Base-by-base conservation (phyloP, 2,329 filamentous ascomycete species). In the Chaetomium olivaceum region DNA sequence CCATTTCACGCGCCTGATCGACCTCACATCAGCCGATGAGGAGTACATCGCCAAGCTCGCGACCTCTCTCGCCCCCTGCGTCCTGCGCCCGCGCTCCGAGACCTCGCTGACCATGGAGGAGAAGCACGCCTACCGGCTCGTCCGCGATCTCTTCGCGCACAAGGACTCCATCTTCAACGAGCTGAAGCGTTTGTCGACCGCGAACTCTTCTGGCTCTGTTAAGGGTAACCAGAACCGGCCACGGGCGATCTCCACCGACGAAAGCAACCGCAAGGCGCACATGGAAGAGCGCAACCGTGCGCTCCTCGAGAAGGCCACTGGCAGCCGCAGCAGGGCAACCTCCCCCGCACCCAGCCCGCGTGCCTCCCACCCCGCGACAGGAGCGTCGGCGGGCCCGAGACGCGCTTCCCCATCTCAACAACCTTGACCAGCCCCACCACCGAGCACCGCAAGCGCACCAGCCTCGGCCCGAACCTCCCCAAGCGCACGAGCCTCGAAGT, bases 101-200 rank as follows among this genome's bases (percentile, higher is more conserved):
- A 97, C 89, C 29, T 94, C 91, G 23, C 83, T 99, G 65, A 97
- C 93, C 2, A 90, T 98, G 88, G 93, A 97, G 75, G 95, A 99
- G 80, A 93, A 91, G 74, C 96, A 96, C 79, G 90, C 91, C 61
- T 93, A 93, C 78, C 91, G 94, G 64, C 85, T 99, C 25, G 88
- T 99, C 61, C 90, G 93, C 61, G 95, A 99, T 75, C 84, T 99
- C 14, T 95, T 99, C 74, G 86, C 90, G 8, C 90, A 98, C 81
- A 99, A 99, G 78, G 92, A 97, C 68, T 86, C 91, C 67, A 97
- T 99, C 74, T 99, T 99, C 77, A 91, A 90, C 70, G 95, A 97
- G 76, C 84, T 99, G 69, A 99, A 99, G 83, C 93, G 95, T 71
- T 91, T 93, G 76, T 92, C 90, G 52, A 86, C 86, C 11, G 82